Conservation (phyloP, 1,139 yeast genomes). For the Saccharomyces hybrid region DNA sequence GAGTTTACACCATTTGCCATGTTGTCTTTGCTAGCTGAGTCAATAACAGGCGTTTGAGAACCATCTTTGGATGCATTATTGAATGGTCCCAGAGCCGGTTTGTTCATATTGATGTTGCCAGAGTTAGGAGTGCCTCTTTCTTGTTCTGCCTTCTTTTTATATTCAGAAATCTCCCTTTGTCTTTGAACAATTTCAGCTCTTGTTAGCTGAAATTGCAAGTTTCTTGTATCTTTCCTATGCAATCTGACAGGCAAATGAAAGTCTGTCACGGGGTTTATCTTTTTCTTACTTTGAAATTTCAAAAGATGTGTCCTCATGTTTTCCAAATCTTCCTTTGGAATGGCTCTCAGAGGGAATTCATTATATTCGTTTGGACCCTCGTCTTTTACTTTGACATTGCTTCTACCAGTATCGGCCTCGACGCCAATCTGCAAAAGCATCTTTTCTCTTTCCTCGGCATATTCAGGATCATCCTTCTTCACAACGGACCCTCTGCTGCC, state of each 20-base stretch:
- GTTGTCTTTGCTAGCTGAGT: slow-evolving; percentile 1
- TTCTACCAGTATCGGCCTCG: slow-evolving; percentile 10
- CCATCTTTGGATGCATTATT: background rate
- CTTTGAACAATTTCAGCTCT: slow-evolving; percentile 48
- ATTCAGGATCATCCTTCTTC: slow-evolving; percentile 31
- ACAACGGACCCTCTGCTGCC: slow-evolving; percentile 16
- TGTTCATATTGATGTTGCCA: background rate
- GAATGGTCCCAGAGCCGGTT: background rate
- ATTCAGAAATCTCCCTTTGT: slow-evolving; percentile 36
- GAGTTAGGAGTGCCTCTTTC: slow-evolving; percentile 5
- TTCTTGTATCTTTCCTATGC: slow-evolving; percentile 88
- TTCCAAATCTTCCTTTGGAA: slow-evolving; percentile 61
- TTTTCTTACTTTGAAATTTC: slow-evolving; percentile 66
- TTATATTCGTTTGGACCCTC: slow-evolving; percentile 25
- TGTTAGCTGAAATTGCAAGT: slow-evolving; percentile 77
- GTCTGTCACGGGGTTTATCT: slow-evolving; percentile 60
- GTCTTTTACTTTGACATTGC: slow-evolving; percentile 15
- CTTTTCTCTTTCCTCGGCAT: slow-evolving; percentile 22
- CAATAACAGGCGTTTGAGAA: background rate
- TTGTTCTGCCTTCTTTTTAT: slow-evolving; percentile 28
- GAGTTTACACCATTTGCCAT: background rate
- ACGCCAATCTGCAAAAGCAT: slow-evolving; percentile 21
- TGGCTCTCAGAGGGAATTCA: slow-evolving; percentile 51
- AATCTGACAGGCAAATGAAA: slow-evolving; percentile 78
- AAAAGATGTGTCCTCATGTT: slow-evolving; percentile 74